Evolutionary conservation across 345 rosid species (phyloP).

Genomic region (Melastoma malabathricum): DNA sequence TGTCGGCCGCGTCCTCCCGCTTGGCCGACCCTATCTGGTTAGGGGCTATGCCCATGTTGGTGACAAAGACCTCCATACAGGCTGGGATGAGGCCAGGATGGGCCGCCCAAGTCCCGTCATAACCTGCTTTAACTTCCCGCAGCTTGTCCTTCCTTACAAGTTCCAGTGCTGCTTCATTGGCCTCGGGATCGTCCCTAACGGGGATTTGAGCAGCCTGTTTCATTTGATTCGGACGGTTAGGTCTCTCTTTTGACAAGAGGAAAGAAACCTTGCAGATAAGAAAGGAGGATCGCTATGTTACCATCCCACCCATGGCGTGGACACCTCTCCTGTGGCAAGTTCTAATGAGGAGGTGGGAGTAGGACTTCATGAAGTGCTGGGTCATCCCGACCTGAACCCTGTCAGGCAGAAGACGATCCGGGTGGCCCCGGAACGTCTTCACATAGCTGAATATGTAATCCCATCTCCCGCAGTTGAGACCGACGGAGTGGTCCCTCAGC

Average conservation of each 20-base stretch:
- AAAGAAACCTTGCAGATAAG: neutral
- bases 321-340: constrained; percentile 83
- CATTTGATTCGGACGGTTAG: neutral
- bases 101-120: constrained; percentile 98
- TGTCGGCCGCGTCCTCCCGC: constrained; percentile 43
- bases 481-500: constrained; percentile 72
- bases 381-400: constrained; percentile 75
- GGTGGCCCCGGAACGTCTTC: constrained; percentile 83
- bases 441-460: constrained; percentile 93
- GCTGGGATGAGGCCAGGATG: constrained; percentile 80
- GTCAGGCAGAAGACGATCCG: constrained; percentile 69
- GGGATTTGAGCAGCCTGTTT: constrained; percentile 94
- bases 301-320: constrained; percentile 99
- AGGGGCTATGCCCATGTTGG: constrained; percentile 48
- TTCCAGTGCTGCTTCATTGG: constrained; percentile 72
- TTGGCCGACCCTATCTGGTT: constrained; percentile 54
- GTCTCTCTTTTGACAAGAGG: neutral
- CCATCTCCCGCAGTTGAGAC: constrained; percentile 92
- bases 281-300: constrained; percentile 7
- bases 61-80: constrained; percentile 57
- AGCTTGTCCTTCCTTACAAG: constrained; percentile 80
- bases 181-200: constrained; percentile 59
- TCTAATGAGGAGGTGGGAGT: constrained; percentile 78
- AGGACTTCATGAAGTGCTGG: constrained; percentile 89
- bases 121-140: constrained; percentile 82